phyloP scores from a whole-genome alignment of 2,329 filamentous ascomycete genomes.

The Hansfordia pulvinata region DNA sequence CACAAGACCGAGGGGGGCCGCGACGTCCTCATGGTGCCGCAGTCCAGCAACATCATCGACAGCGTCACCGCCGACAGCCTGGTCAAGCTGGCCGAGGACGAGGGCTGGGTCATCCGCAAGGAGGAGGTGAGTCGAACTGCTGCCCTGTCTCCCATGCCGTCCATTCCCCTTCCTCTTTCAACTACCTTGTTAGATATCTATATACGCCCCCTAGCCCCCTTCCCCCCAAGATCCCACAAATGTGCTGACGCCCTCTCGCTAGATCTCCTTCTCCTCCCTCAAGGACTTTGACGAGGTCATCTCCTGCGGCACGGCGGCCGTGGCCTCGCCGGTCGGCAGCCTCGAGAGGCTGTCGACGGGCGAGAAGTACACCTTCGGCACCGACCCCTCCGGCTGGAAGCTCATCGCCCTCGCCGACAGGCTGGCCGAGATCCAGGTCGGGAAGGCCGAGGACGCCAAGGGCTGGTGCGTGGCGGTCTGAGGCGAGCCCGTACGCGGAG shows the following conservation, averaged over 20 bases:
- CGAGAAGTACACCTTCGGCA: conserved; percentile 3
- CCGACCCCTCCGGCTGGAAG: not conserved
- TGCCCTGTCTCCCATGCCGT: too few species aligned
- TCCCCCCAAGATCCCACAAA: too few species aligned
- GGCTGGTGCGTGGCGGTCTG: conserved; percentile 4
- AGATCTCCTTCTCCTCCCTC: too few species aligned
- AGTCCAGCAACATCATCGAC: conserved; percentile 2
- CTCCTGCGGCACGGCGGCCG: conserved; percentile 3
- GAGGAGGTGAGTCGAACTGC: conserved; percentile 1
- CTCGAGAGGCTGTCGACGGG: conserved; percentile 2
- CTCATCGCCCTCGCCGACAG: conserved; percentile 1
- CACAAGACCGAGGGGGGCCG: not conserved
- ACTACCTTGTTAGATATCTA: too few species aligned
- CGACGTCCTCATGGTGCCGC: conserved; percentile 2
- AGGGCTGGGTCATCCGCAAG: conserved; percentile 3
- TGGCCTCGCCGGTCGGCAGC: conserved; percentile 2
- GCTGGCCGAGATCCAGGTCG: conserved; percentile 2
- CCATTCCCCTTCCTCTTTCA: too few species aligned
- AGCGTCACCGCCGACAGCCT: conserved; percentile 4
- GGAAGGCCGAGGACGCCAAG: conserved; percentile 1
- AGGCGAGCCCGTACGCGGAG: too few species aligned
- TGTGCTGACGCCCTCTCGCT: too few species aligned
- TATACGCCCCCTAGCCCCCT: too few species aligned
- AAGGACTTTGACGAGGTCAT: too few species aligned
- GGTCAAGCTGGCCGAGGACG: conserved; percentile 1